Conservation (phyloP, 1,284 basidiomycete species). For the Melampsora americana region DNA sequence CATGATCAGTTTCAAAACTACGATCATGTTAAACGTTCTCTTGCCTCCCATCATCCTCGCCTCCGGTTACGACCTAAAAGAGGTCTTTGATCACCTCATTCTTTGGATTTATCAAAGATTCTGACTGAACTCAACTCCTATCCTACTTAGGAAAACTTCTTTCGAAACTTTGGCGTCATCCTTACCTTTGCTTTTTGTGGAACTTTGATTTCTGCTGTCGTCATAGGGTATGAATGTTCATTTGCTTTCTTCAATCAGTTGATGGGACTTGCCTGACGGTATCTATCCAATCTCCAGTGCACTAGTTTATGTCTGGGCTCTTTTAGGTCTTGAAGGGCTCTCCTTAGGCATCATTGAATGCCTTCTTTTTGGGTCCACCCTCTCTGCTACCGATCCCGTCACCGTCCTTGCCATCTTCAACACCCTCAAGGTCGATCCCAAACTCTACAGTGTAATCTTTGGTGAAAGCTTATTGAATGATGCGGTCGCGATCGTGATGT, state of each 20-base stretch:
- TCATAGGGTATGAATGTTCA: constrained; percentile 85
- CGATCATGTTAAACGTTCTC: constrained; percentile 94
- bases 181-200: constrained; percentile 93
- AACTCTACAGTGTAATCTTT: constrained; percentile 95
- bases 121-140: neutral
- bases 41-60: constrained; percentile 97
- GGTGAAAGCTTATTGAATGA: constrained; percentile 96
- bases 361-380: constrained; percentile 89
- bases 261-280: constrained; percentile 53
- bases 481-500: constrained; percentile 99
- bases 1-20: constrained; percentile 96
- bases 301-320: constrained; percentile 92
- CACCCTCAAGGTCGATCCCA: constrained; percentile 96
- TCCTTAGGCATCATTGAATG: constrained; percentile 81
- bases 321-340: constrained; percentile 81
- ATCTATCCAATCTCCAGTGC: constrained; percentile 60
- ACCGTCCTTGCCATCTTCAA: constrained; percentile 99
- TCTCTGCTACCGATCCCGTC: constrained; percentile 96
- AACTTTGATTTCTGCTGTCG: constrained; percentile 93
- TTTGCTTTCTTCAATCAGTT: neutral
- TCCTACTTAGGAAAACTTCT: constrained; percentile 79
- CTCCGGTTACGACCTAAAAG: constrained; percentile 94
- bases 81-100: constrained; percentile 60
- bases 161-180: constrained; percentile 66
- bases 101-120: constrained; percentile 16